Base-by-base conservation (phyloP, 1,139 yeast genomes). In the Nadsonia starkeyi-henricii region DNA sequence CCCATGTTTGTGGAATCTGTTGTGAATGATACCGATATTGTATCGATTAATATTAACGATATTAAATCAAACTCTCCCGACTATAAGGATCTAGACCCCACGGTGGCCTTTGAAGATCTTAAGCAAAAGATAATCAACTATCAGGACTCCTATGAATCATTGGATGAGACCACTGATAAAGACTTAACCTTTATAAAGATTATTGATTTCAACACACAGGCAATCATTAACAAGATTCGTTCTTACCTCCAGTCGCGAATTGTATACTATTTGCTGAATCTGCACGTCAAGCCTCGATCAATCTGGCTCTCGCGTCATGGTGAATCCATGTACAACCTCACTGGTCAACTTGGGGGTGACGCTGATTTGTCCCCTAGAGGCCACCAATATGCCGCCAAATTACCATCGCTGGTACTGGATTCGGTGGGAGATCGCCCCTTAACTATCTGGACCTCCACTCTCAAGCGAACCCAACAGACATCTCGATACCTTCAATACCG, bases 281-380 rank as follows among this genome's bases (percentile, higher is more conserved):
- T 91, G 57, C 96, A 89, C 65, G 85, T 88, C 56, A 85, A 85
- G 62, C 95, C 96, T 36, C 75, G 97, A 57, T 76, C 82, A 54
- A 88, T 91, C 53, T 91, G 95, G 89, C 72, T 91, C 49, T 85
- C 95, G 46, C 77, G 98, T 57, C 98, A 91, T 59, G 98, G 98
- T 36, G 98, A 91, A 67, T 83, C 95, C 1, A 81, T 80, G 62
- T 91, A 81, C 69, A 91, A 91, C 63, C 73, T 91, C 55, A 88
- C 91, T 46, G 96, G 96, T 36, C 88, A 88, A 66, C 83, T 91
- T 54, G 98, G 98, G 28, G 98, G 98, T 23, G 97, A 91, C 68
- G 86, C 96, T 2, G 77, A 82, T 58, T 71, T 91, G 51, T 81
- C 93, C 43, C 83, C 81, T 53, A 74, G 98, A 47, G 98, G 98